Percentiles rank a stretch among this genome's conserved stretches.
Conservation (phyloP, 176 grass and related monocot genomes). For the Musa acuminata region DNA sequence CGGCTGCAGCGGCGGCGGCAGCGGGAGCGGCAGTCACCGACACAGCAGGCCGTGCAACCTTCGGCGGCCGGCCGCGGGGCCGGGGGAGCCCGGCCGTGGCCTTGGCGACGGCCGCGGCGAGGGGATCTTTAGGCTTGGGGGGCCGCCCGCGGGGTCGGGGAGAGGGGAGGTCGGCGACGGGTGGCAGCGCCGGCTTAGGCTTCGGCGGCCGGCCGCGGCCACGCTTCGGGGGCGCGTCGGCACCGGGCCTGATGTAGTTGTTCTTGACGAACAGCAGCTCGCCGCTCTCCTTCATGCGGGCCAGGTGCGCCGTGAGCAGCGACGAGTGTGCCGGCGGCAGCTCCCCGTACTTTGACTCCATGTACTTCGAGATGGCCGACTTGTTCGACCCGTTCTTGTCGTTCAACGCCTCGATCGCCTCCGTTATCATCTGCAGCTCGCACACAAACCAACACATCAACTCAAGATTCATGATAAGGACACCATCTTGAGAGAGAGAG, state of each 20-base stretch:
- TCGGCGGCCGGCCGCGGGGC: conserved; percentile 8
- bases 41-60: neutral
- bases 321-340: conserved; percentile 9
- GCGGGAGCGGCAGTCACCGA: neutral
- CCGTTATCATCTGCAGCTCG: conserved; percentile 22
- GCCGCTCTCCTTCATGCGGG: conserved; percentile 1
- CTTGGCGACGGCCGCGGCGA: neutral
- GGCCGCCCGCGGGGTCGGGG: conserved; percentile 6
- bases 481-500: too few species aligned
- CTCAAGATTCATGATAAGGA: too few species aligned
- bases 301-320: conserved; percentile 16
- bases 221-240: conserved; percentile 11
- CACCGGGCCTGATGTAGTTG: conserved; percentile 11
- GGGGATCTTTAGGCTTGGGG: conserved; percentile 6
- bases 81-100: neutral
- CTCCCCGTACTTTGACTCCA: conserved; percentile 2
- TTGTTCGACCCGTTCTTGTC: conserved; percentile 20
- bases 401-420: conserved; percentile 14
- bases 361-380: conserved; percentile 13
- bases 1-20: neutral
- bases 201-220: conserved; percentile 17
- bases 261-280: conserved; percentile 12
- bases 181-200: neutral
- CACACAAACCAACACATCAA: neutral
- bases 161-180: neutral